Evolutionary conservation across 2,329 filamentous ascomycete species (phyloP).

Genomic region (Fusarium dimerum): DNA sequence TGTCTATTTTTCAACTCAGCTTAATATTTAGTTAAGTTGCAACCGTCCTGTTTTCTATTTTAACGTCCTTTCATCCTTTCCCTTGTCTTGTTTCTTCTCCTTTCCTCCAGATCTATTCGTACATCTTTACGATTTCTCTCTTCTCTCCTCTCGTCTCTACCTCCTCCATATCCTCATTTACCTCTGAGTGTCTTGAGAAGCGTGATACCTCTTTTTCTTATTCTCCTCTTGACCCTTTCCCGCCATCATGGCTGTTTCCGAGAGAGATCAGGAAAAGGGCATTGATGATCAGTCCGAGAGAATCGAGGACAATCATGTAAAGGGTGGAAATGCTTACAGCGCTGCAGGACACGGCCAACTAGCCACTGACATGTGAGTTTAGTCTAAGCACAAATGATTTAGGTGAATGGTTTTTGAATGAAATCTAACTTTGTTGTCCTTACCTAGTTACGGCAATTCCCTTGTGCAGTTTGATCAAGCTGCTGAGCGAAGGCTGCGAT

Average conservation of each 20-base stretch:
- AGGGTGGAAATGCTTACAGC: slow-evolving; percentile 16
- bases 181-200: neutral
- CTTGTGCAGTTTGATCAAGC: slow-evolving; percentile 28
- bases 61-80: slow-evolving; percentile 8
- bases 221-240: neutral
- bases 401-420: neutral
- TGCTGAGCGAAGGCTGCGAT: slow-evolving; percentile 58
- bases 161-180: neutral
- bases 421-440: neutral
- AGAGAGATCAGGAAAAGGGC: slow-evolving; percentile 25
- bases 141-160: neutral
- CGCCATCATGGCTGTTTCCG: slow-evolving; percentile 19
- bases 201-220: neutral
- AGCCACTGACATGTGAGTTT: slow-evolving; percentile 28
- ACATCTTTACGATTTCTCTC: neutral
- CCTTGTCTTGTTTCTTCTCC: too few relatives aligned
- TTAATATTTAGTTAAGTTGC: too few relatives aligned
- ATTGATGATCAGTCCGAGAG: slow-evolving; percentile 21
- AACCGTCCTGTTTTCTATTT: slow-evolving; percentile 15
- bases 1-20: neutral
- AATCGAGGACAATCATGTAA: slow-evolving; percentile 13
- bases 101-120: slow-evolving; percentile 3
- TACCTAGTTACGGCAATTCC: slow-evolving; percentile 25
- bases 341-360: slow-evolving; percentile 22
- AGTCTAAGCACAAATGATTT: neutral